phyloP scores from a whole-genome alignment of 1,284 basidiomycete species.

The Ganoderma sp. region DNA sequence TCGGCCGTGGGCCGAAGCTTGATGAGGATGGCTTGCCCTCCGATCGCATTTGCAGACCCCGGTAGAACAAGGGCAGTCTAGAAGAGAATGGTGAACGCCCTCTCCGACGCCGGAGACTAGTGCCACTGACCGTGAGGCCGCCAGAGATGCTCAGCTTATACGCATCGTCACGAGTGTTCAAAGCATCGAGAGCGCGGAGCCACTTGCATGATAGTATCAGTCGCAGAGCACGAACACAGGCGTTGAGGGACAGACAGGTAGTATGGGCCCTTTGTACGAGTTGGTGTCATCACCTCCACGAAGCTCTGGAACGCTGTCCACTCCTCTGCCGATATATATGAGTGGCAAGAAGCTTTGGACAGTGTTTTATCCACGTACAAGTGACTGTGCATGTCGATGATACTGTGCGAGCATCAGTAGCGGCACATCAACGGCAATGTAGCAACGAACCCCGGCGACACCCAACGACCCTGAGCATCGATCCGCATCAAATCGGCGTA shows the following conservation, averaged over 20 bases:
- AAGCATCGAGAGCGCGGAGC: constrained; percentile 54
- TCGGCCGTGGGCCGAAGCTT: too few species aligned
- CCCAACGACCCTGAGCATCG: constrained; percentile 30
- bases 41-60: too few species aligned
- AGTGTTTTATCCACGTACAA: constrained; percentile 5
- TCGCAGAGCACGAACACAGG: neutral
- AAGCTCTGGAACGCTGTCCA: constrained; percentile 28
- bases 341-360: neutral
- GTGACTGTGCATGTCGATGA: constrained; percentile 31
- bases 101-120: too few species aligned
- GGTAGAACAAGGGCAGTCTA: too few species aligned
- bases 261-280: constrained; percentile 45
- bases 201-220: constrained; percentile 33
- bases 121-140: too few species aligned
- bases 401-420: constrained; percentile 15
- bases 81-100: too few species aligned
- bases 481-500: constrained; percentile 20
- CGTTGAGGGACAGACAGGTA: constrained; percentile 39
- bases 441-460: constrained; percentile 29
- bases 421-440: neutral
- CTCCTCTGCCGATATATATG: constrained; percentile 18
- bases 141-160: too few species aligned
- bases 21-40: too few species aligned
- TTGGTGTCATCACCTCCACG: constrained; percentile 42
- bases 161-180: constrained; percentile 38